Evolutionary conservation across 169 alveolate species (phyloP).

Genomic region (Plasmodium vivax): DNA sequence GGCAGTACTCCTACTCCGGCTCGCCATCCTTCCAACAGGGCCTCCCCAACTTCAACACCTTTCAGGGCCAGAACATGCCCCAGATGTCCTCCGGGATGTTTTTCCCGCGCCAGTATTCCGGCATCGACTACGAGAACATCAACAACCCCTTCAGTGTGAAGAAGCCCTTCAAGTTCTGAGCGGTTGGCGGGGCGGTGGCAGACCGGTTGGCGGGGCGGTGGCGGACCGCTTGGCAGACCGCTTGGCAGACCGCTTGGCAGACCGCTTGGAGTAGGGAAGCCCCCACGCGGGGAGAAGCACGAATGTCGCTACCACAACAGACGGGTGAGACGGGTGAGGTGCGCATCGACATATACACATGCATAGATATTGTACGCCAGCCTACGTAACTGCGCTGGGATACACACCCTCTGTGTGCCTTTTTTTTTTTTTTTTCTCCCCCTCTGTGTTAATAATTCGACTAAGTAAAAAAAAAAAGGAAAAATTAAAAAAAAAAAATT

Average conservation of each 20-base stretch:
- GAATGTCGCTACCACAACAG: too few species aligned
- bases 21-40: constrained; percentile 20
- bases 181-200: neutral
- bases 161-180: constrained; percentile 28
- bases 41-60: constrained; percentile 1
- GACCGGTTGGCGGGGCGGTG: too few species aligned
- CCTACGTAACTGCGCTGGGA: neutral
- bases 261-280: neutral
- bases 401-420: neutral
- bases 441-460: neutral
- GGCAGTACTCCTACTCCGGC: constrained; percentile 39
- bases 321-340: too few species aligned
- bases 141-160: constrained; percentile 42
- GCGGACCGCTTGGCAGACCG: neutral
- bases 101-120: constrained; percentile 17
- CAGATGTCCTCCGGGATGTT: constrained; percentile 5
- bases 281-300: neutral
- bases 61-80: constrained; percentile 11
- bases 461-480: neutral
- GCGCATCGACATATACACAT: neutral
- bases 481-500: too few species aligned
- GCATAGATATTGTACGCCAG: neutral
- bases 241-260: too few species aligned
- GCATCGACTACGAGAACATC: neutral
- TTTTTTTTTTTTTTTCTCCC: too few species aligned